phyloP scores from a whole-genome alignment of 495 filamentous ascomycete species.

The Neurospora africana region DNA sequence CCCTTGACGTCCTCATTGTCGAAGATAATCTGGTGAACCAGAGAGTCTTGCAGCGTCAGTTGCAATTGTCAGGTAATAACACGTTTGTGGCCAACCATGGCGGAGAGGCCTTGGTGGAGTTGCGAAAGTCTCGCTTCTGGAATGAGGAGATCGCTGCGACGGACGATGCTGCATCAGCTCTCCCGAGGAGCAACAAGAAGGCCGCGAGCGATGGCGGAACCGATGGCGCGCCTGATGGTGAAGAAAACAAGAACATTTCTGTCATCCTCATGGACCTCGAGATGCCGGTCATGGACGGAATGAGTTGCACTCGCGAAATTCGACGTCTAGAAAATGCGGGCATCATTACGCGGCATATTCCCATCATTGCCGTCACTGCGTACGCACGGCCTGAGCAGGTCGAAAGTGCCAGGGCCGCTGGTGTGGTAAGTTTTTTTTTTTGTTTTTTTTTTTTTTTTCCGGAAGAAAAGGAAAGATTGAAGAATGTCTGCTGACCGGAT shows the following conservation, averaged over 20 bases:
- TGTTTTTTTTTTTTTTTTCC: conserved; percentile 19
- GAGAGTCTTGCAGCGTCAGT: conserved; percentile 58
- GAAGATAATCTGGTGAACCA: conserved; percentile 84
- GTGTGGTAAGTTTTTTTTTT: conserved; percentile 31
- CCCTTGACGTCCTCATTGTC: conserved; percentile 53
- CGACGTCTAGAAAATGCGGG: conserved; percentile 49
- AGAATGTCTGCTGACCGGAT: not conserved
- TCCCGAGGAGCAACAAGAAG: not conserved
- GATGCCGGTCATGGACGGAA: conserved; percentile 83
- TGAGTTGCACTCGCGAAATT: conserved; percentile 60
- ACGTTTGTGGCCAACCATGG: conserved; percentile 71
- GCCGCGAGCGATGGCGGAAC: not conserved
- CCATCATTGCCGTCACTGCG: conserved; percentile 72
- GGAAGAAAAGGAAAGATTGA: conserved; percentile 9
- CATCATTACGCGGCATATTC: conserved; percentile 47
- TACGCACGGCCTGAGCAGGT: conserved; percentile 65
- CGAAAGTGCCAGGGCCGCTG: conserved; percentile 38
- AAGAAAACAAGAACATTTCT: conserved; percentile 37
- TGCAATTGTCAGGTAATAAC: conserved; percentile 56
- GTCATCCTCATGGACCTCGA: conserved; percentile 77
- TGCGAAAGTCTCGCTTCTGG: conserved; percentile 41
- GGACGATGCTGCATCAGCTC: not conserved
- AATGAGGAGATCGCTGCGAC: conserved; percentile 7
- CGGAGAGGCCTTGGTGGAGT: conserved; percentile 53
- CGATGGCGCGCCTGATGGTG: conserved; percentile 1